Evolutionary conservation across 176 grass and related monocot species (phyloP).

Genomic region (Carex littledalei): DNA sequence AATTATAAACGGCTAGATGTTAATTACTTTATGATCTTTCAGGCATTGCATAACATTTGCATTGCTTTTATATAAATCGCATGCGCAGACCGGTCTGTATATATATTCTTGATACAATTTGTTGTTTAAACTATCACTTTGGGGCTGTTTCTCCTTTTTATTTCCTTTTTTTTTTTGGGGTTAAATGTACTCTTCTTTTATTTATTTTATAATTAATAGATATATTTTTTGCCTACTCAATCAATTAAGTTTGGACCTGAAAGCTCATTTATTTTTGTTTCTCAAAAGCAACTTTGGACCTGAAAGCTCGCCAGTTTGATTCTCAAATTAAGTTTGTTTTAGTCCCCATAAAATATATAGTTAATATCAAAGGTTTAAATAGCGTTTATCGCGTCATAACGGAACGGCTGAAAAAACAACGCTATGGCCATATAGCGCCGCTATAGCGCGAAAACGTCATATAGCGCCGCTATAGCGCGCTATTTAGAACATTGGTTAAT

Average conservation of each 20-base stretch:
- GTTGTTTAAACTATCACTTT: neutral
- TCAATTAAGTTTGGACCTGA: constrained; percentile 3
- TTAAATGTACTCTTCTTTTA: neutral
- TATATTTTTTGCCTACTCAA: neutral
- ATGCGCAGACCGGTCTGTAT: neutral
- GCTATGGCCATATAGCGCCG: too few relatives aligned
- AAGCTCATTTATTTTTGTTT: neutral
- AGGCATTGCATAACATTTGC: too few relatives aligned
- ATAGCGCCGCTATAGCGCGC: too few relatives aligned
- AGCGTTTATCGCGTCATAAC: too few relatives aligned
- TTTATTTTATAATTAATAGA: neutral
- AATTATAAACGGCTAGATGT: neutral
- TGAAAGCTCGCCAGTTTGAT: neutral
- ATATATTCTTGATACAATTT: neutral
- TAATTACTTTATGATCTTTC: neutral
- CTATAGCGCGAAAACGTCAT: too few relatives aligned
- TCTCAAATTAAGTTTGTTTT: neutral
- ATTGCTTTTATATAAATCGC: neutral
- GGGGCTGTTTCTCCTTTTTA: neutral
- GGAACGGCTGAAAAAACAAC: too few relatives aligned
- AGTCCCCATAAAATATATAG: neutral
- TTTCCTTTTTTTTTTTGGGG: neutral
- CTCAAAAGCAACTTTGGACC: constrained; percentile 14
- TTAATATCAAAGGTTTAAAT: too few relatives aligned
- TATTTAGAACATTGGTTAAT: too few relatives aligned